These are phyloP conservation scores for Penicillium occitanis DNA, from an alignment of 2,329 filamentous ascomycete genomes.

Conservation along the genomic window DNA sequence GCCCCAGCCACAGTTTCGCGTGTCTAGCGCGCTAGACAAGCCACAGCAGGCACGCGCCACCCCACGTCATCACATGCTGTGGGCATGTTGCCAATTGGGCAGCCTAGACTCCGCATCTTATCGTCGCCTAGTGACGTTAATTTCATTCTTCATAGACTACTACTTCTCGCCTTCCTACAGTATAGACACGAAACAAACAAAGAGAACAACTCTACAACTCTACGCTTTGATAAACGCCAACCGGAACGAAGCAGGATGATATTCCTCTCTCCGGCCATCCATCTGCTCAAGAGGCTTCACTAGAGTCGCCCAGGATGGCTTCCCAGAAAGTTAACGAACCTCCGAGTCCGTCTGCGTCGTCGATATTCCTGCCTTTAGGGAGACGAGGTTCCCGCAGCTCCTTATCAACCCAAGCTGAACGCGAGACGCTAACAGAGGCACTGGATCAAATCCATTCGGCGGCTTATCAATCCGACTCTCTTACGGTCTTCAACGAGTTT, in stretches of 20 bases:
- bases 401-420: constrained; percentile 59
- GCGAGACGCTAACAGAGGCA: constrained; percentile 71
- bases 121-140: not conserved
- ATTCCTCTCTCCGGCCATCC: constrained; percentile 6
- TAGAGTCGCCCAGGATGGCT: constrained; percentile 32
- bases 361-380: constrained; percentile 46
- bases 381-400: constrained; percentile 53
- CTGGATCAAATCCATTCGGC: constrained; percentile 86
- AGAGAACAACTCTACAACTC: too few species aligned
- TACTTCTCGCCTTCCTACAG: too few species aligned
- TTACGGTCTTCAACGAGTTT: constrained; percentile 95
- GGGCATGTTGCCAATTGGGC: constrained; percentile 10
- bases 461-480: constrained; percentile 77
- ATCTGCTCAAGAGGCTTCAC: constrained; percentile 18
- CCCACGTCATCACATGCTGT: constrained; percentile 22
- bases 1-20: constrained; percentile 25
- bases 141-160: not conserved
- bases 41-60: constrained; percentile 24
- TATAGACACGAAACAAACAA: not conserved
- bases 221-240: not conserved
- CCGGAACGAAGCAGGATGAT: constrained; percentile 14
- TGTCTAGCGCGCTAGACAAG: constrained; percentile 31
- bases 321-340: constrained; percentile 39
- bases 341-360: constrained; percentile 47
- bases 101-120: constrained; percentile 20